phyloP scores from a whole-genome alignment of 1,139 yeast species.

The Taphrina betulina region DNA sequence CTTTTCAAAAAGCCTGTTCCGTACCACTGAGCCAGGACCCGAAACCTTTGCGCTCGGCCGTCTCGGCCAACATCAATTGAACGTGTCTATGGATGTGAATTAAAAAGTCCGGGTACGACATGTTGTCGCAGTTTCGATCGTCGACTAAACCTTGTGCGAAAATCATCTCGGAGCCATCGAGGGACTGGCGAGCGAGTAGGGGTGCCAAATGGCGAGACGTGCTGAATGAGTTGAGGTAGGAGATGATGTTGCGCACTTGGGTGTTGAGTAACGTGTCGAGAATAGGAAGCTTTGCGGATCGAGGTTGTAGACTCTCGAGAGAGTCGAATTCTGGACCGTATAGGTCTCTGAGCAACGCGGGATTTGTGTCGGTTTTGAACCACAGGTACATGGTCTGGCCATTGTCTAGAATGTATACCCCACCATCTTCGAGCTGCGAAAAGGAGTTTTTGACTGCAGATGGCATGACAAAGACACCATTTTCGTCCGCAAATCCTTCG shows the following conservation, averaged over 20 bases:
- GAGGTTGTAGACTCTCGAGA: conserved; percentile 52
- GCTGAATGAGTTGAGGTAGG: conserved; percentile 48
- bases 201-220: conserved; percentile 44
- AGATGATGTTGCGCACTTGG: conserved; percentile 65
- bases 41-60: conserved; percentile 3
- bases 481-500: conserved; percentile 45
- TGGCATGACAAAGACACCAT: conserved; percentile 55
- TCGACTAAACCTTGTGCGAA: conserved; percentile 67
- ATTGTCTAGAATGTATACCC: conserved; percentile 74
- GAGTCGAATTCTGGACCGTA: conserved; percentile 60
- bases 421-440: conserved; percentile 58
- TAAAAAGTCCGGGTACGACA: conserved; percentile 61
- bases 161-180: conserved; percentile 61
- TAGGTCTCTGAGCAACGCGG: conserved; percentile 66
- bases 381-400: conserved; percentile 64
- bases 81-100: conserved; percentile 58
- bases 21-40: conserved; percentile 14
- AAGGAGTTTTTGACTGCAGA: conserved; percentile 53
- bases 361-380: conserved; percentile 70
- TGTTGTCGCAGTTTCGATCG: conserved; percentile 61
- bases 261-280: conserved; percentile 66
- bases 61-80: conserved; percentile 31
- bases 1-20: conserved; percentile 11
- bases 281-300: conserved; percentile 65
- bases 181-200: conserved; percentile 63